Evolutionary conservation across 768 basidiomycete genomes (phyloP).

Genomic region (Porphyrellus cyaneotinctus): DNA sequence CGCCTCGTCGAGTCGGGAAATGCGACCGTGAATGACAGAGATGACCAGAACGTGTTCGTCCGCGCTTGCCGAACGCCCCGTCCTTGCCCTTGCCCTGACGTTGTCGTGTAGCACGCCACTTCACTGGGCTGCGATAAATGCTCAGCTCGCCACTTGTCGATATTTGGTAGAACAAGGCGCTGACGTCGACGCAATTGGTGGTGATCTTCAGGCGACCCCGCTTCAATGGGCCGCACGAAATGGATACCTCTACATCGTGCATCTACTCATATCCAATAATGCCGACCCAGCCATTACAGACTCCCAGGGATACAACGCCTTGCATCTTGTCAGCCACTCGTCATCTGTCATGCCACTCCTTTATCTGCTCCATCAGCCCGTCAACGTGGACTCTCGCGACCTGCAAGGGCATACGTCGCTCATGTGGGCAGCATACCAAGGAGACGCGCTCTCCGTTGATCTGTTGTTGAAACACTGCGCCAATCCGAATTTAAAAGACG

Average conservation of each 20-base stretch:
- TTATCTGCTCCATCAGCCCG: constrained; percentile 88
- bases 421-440: constrained; percentile 99
- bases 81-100: constrained; percentile 5
- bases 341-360: constrained; percentile 92
- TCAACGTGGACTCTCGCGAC: constrained; percentile 88
- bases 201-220: constrained; percentile 91
- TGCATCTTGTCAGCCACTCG: constrained; percentile 94
- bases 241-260: constrained; percentile 93
- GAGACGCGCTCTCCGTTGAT: constrained; percentile 93
- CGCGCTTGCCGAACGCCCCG: background rate
- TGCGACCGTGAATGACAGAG: constrained; percentile 71
- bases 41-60: constrained; percentile 74
- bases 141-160: constrained; percentile 83
- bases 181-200: constrained; percentile 90
- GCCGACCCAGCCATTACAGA: constrained; percentile 92
- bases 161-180: constrained; percentile 90
- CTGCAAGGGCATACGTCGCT: constrained; percentile 89
- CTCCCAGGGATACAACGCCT: constrained; percentile 92
- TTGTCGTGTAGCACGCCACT: constrained; percentile 58
- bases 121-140: constrained; percentile 98
- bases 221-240: constrained; percentile 98
- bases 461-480: constrained; percentile 86
- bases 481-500: constrained; percentile 69
- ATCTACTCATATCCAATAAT: constrained; percentile 82
- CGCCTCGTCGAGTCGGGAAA: constrained; percentile 67